Base-by-base conservation (phyloP, 331 rosid species). In the Pyracantha coccinea region DNA sequence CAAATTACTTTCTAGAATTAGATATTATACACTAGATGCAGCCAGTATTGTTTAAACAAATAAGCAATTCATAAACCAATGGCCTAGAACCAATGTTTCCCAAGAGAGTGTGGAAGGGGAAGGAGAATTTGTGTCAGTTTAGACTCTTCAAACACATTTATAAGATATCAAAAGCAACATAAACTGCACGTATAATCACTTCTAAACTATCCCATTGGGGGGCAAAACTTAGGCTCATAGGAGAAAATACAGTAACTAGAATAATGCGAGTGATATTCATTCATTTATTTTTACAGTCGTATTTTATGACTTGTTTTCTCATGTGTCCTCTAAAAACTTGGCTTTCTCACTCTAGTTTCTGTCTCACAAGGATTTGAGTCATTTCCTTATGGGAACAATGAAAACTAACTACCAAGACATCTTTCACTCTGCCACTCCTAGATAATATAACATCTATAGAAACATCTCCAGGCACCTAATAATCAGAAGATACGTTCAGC, bases 1-100 rank as follows among this genome's bases (percentile, higher is more conserved):
- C 66, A 90, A 83, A 84, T 41, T 68, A 79, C 78, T 52, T 61
- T 62, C 71, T 63, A 65, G 19, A 20, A 77, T 83, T 73, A 75
- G 82, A 78, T 44, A 65, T 33, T 23, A 71, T 41, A 7, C 24
- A 78, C 72, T 52, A 73, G 14, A 52, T 28, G 31, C 24, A 77
- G 68, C 59, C 66, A 76, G 33, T 8, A 68, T 74, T 41, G 28
- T 77, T 66, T 15, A 12, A 59, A 73, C 62, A 68, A 80, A 33
- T 52, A 71, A 78, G 14, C 47, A 77, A 74, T 19, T 45, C 60
- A 76, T n/a, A 28, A 25, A 61, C 62, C 28, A 70, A 57, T 38
- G 19, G 29, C 71, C 44, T 41, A 73, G 73, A 75, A 52, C 73
- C 79, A 41, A 69, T 72, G 54, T 45, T 4, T 19, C 69, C 67